Percentiles rank a stretch among this genome's conserved stretches.
phyloP scores from a whole-genome alignment of 2,329 filamentous ascomycete species.

The Exophiala oligosperma region DNA sequence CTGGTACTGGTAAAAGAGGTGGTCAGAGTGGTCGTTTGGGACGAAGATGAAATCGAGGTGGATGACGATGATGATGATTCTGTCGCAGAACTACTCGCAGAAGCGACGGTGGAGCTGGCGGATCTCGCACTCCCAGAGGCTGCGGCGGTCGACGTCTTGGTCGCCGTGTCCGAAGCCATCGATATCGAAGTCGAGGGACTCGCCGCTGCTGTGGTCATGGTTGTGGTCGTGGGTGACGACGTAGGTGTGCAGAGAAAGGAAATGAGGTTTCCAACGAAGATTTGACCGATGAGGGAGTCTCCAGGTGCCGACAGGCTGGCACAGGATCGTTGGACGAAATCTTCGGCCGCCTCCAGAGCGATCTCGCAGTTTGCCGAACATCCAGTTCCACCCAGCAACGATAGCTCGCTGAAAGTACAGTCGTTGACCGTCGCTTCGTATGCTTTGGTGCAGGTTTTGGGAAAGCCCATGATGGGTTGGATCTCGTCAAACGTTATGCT shows the following conservation, averaged over 20 bases:
- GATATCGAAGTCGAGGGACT: slow-evolving; percentile 41
- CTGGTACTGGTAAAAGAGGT: slow-evolving; percentile 36
- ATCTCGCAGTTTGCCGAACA: slow-evolving; percentile 18
- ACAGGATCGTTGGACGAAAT: slow-evolving; percentile 18
- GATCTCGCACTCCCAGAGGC: slow-evolving; percentile 36
- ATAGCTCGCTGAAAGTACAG: slow-evolving; percentile 23
- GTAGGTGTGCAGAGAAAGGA: slow-evolving; percentile 43
- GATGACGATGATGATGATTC: slow-evolving; percentile 30
- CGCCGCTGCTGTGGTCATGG: slow-evolving; percentile 40
- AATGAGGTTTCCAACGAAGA: slow-evolving; percentile 30
- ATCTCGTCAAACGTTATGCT: slow-evolving; percentile 19
- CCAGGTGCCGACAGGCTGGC: slow-evolving; percentile 12
- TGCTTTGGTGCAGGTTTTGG: slow-evolving; percentile 18
- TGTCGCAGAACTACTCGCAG: slow-evolving; percentile 32
- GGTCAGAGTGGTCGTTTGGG: slow-evolving; percentile 27
- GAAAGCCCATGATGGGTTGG: slow-evolving; percentile 27
- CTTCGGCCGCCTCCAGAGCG: slow-evolving; percentile 8
- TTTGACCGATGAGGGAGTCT: slow-evolving; percentile 34
- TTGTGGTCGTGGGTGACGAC: slow-evolving; percentile 40
- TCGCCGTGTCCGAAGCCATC: slow-evolving; percentile 41
- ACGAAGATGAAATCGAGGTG: slow-evolving; percentile 44
- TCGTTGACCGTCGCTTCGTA: slow-evolving; percentile 18
- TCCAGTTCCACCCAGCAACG: slow-evolving; percentile 16
- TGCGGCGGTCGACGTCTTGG: slow-evolving; percentile 35
- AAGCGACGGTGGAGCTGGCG: slow-evolving; percentile 48